Base-by-base conservation (phyloP, 805 yeast species). In the Lipomyces lipofer region DNA sequence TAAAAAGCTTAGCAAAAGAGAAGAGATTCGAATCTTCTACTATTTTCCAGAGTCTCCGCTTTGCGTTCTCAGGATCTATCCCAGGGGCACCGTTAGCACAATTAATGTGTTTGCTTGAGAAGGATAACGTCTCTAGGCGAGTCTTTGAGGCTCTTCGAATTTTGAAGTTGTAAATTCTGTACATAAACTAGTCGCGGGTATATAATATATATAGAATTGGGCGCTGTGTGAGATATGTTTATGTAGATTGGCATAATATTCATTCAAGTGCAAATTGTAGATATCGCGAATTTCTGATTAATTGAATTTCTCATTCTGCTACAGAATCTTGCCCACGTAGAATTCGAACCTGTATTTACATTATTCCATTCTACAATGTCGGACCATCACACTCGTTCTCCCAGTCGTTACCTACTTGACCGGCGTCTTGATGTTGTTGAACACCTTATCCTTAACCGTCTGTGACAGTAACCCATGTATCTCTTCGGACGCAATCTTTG, bases 381-480 rank as follows among this genome's bases (percentile, higher is more conserved):
- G n/a, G n/a, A n/a, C n/a, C n/a, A n/a, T n/a, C n/a, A n/a, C n/a
- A n/a, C n/a, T n/a, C n/a, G n/a, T n/a, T n/a, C n/a, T n/a, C n/a
- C n/a, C n/a, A n/a, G n/a, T n/a, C 10, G 9, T 24, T 21, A 21
- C 17, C 29, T 51, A 42, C 13, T 25, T 36, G 4, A 45, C 15
- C 15, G n/a, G 54, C 21, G 53, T 19, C 33, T 56, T 56, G 24
- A 55, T 19, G 35, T 49, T 49, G 25, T 39, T 54, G 39, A 65
- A 65, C 32, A 65, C 51, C 30, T 52, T 47, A 24, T 54, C 52
- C 49, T 63, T 64, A 6, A 66, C 58, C 38, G 63, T 56, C 29
- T 61, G 56, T 25, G 64, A 53, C 43, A 66, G 42, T 30, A 66
- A 47, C 3, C 67, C 69, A 22, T 64, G 69, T 15, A 65, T 58